Percentiles rank a stretch among this genome's conserved stretches.
phyloP scores from a whole-genome alignment of 441 rosid genomes.

The Bocquillonia castaneifolia region DNA sequence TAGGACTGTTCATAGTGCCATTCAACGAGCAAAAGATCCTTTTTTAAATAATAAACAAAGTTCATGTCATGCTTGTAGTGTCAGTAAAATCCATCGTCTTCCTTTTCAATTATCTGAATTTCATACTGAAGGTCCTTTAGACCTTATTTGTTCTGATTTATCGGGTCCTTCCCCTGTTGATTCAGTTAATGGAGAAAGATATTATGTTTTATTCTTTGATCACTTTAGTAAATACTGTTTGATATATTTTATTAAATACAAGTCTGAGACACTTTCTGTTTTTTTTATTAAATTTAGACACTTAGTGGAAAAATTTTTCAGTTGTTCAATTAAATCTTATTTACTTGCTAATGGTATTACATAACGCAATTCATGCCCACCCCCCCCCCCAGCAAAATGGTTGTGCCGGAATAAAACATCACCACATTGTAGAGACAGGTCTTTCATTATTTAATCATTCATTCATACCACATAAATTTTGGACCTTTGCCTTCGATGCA shows the following conservation, averaged over 20 bases:
- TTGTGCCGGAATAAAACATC: not conserved
- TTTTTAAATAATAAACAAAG: not conserved
- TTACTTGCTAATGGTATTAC: not conserved
- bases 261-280: not conserved
- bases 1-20: not conserved
- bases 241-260: not conserved
- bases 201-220: not conserved
- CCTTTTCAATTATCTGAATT: not conserved
- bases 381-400: not conserved
- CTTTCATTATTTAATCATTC: not conserved
- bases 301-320: not conserved
- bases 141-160: not conserved
- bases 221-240: not conserved
- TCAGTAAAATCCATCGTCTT: not conserved
- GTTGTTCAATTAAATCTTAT: not conserved
- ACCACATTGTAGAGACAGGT: not conserved
- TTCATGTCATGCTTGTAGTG: not conserved
- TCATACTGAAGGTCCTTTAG: not conserved
- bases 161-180: not conserved
- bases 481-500: not conserved
- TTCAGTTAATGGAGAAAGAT: not conserved
- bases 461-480: not conserved
- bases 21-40: too few relatives aligned
- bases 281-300: not conserved
- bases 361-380: not conserved